Conservation (phyloP, 371 early-diverging fungal genomes). For the Syncephalis fuscata region DNA sequence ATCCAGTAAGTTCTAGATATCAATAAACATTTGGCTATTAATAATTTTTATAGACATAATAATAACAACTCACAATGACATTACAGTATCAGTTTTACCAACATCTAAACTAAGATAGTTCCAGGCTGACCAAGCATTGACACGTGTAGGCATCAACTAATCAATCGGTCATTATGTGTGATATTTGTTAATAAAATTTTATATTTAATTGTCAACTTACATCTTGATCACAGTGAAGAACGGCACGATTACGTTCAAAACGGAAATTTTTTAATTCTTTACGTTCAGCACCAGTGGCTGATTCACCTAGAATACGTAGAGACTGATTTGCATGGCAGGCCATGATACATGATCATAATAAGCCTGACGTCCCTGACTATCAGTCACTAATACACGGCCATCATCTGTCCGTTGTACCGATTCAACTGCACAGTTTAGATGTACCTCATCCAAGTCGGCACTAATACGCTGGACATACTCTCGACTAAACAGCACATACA, state of each 20-base stretch:
- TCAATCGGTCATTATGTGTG: constrained; percentile 10
- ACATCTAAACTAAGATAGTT: constrained; percentile 27
- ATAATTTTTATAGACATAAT: background rate
- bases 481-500: constrained; percentile 8
- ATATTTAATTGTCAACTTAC: constrained; percentile 4
- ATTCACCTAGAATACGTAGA: constrained; percentile 21
- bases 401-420: constrained; percentile 6
- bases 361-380: background rate
- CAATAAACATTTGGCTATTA: background rate
- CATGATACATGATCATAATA: constrained; percentile 32
- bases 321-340: constrained; percentile 40
- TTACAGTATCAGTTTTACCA: background rate
- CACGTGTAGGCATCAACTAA: constrained; percentile 32
- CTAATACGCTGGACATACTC: constrained; percentile 18
- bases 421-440: constrained; percentile 12
- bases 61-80: constrained; percentile 4
- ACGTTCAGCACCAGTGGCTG: constrained; percentile 24
- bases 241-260: constrained; percentile 23
- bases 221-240: constrained; percentile 19
- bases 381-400: background rate
- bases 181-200: background rate
- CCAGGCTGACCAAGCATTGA: constrained; percentile 30
- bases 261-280: constrained; percentile 19
- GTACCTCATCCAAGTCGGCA: constrained; percentile 12
- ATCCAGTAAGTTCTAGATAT: constrained; percentile 39